A percentile compares a stretch with the other conserved stretches of the same genome.
These are phyloP conservation scores for Stentor coeruleus DNA, from an alignment of 73 alveolate species.

Conservation along the genomic window DNA sequence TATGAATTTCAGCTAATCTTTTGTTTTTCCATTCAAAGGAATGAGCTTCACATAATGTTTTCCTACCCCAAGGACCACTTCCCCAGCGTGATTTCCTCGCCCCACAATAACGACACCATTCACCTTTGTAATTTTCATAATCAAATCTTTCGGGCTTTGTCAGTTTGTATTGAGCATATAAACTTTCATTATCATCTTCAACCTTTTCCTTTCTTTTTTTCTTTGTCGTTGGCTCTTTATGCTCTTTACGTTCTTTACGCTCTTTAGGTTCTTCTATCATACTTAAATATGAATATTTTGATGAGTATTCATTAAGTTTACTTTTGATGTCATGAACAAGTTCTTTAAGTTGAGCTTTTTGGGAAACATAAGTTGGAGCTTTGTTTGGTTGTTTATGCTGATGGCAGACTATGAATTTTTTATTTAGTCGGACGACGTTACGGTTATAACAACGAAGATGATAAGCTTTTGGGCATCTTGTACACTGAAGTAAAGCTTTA, in stretches of 20 bases:
- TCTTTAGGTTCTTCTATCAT: constrained; percentile 6
- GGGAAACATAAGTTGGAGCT: background rate
- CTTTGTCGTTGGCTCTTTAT: constrained; percentile 17
- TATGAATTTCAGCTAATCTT: constrained; percentile 34
- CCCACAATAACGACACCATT: constrained; percentile 62
- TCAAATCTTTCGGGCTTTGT: background rate
- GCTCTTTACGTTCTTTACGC: constrained; percentile 1
- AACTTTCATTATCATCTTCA: constrained; percentile 19
- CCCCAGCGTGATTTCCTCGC: constrained; percentile 46
- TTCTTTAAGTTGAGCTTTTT: background rate
- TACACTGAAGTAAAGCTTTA: constrained; percentile 43
- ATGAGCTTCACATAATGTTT: constrained; percentile 48
- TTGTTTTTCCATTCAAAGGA: constrained; percentile 49
- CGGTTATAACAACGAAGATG: constrained; percentile 47
- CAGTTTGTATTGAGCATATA: background rate
- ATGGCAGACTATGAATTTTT: constrained; percentile 48
- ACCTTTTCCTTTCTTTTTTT: constrained; percentile 16
- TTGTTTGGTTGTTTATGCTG: constrained; percentile 27
- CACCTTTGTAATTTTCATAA: constrained; percentile 3
- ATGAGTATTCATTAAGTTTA: constrained; percentile 12
- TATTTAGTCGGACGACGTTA: constrained; percentile 35
- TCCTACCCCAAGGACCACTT: constrained; percentile 59
- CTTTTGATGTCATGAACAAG: background rate
- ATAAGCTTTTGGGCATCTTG: constrained; percentile 55
- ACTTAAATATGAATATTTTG: background rate